A percentile compares a stretch with the other conserved stretches of the same genome.
phyloP scores from a whole-genome alignment of 2,329 filamentous ascomycete species.

The Colletotrichum karsti region DNA sequence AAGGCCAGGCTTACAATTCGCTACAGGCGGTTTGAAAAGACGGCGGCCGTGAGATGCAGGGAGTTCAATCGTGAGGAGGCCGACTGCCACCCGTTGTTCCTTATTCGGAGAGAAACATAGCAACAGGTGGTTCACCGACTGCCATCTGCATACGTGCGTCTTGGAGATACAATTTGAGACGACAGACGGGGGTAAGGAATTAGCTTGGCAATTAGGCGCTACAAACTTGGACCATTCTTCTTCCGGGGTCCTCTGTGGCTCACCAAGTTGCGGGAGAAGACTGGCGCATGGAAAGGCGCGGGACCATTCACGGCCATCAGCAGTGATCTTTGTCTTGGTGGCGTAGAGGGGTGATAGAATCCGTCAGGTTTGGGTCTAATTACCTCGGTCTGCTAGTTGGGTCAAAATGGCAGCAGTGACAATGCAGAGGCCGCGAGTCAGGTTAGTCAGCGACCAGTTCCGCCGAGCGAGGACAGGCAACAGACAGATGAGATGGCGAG shows the following conservation, averaged over 20 bases:
- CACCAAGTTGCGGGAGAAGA: slow-evolving; percentile 12
- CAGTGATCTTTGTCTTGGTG: not conserved
- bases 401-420: not conserved
- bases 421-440: not conserved
- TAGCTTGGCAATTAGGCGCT: not conserved
- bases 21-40: not conserved
- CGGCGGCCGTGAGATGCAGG: not conserved
- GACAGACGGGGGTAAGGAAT: not conserved
- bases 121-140: too few relatives aligned
- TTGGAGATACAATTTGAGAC: slow-evolving; percentile 1
- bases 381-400: too few relatives aligned
- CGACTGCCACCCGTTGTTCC: too few relatives aligned
- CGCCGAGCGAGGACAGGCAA: not conserved
- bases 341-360: too few relatives aligned
- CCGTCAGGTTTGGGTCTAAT: too few relatives aligned
- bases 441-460: not conserved
- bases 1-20: not conserved
- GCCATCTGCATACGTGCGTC: not conserved
- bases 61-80: too few relatives aligned
- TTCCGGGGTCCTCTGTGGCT: not conserved
- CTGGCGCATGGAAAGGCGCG: not conserved
- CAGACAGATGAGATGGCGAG: too few relatives aligned
- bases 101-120: too few relatives aligned
- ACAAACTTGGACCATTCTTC: slow-evolving; percentile 4
- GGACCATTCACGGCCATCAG: not conserved